Evolutionary conservation across 257 asterid genomes (phyloP).

Genomic region (Solanum tarijense): DNA sequence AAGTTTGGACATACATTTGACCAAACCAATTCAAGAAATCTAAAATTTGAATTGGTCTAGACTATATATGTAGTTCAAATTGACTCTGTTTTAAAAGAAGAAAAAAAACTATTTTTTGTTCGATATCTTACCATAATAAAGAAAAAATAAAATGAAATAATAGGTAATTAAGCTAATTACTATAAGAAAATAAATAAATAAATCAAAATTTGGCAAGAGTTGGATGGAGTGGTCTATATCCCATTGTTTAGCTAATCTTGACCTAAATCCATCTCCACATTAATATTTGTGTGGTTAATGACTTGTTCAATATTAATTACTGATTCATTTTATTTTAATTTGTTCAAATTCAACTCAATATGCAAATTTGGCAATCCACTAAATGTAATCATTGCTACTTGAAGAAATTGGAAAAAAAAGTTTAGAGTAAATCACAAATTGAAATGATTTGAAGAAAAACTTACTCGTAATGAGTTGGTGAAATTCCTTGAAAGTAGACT

Average conservation of each 20-base stretch:
- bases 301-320: background rate
- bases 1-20: background rate
- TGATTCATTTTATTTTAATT: background rate
- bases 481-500: conserved; percentile 82
- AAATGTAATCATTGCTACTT: background rate
- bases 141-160: background rate
- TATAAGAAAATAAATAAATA: background rate
- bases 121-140: background rate
- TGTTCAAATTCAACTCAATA: background rate
- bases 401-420: background rate
- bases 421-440: background rate
- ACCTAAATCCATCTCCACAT: background rate
- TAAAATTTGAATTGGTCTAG: background rate
- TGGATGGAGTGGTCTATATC: background rate
- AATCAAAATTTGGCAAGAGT: background rate
- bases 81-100: background rate
- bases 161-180: background rate
- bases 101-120: background rate
- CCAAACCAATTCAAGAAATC: background rate
- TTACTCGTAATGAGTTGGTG: conserved; percentile 83
- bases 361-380: background rate
- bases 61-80: background rate
- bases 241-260: background rate
- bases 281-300: background rate
- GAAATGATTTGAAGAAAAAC: background rate